Percentiles rank a stretch among this genome's conserved stretches.
Conservation (phyloP, 2,329 filamentous ascomycete genomes). For the Truncatella angustata region DNA sequence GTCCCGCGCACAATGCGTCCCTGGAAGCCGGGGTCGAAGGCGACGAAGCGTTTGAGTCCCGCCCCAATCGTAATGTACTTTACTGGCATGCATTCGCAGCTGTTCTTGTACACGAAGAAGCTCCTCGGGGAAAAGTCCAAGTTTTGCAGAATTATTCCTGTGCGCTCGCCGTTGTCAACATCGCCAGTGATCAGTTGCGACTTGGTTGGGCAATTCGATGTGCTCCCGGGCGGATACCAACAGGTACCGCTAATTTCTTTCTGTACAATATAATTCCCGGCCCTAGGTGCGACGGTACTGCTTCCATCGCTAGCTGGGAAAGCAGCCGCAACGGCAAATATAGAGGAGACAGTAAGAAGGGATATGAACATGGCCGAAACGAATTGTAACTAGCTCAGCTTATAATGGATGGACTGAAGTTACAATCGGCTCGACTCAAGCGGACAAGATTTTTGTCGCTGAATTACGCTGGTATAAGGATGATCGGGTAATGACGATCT, state of each 20-base stretch:
- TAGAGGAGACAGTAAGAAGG: too few species aligned
- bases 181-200: slow-evolving; percentile 12
- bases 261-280: too few species aligned
- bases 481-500: too few species aligned
- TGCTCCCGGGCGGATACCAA: not conserved
- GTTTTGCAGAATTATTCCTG: slow-evolving; percentile 18
- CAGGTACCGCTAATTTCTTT: not conserved
- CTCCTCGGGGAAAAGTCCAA: slow-evolving; percentile 14
- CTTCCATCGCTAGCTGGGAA: too few species aligned
- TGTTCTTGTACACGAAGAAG: slow-evolving; percentile 26
- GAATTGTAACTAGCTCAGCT: too few species aligned
- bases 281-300: too few species aligned
- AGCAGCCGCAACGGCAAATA: too few species aligned
- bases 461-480: too few species aligned
- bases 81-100: slow-evolving; percentile 23
- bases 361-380: too few species aligned
- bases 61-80: slow-evolving; percentile 25
- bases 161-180: slow-evolving; percentile 12
- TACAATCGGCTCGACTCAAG: too few species aligned
- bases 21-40: slow-evolving; percentile 22
- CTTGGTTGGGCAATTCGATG: not conserved
- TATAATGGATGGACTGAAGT: too few species aligned
- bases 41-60: slow-evolving; percentile 20
- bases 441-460: too few species aligned
- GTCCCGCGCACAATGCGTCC: slow-evolving; percentile 24